phyloP scores from a whole-genome alignment of 2,329 filamentous ascomycete genomes.

The Penicillium sclerotigenum region DNA sequence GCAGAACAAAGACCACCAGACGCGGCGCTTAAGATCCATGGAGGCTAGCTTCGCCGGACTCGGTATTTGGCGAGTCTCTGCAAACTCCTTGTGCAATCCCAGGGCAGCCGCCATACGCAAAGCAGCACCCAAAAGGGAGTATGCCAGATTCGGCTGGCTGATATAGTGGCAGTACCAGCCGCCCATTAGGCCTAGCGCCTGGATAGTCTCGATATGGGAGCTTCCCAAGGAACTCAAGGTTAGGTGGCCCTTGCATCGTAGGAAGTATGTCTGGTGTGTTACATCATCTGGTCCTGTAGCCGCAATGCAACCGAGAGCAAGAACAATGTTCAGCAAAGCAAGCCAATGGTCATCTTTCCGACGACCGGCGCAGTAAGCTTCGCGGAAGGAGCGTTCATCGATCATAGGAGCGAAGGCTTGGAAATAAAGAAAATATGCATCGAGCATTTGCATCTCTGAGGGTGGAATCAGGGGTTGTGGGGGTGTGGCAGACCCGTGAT shows the following conservation, averaged over 20 bases:
- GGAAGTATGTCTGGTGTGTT: conserved; percentile 68
- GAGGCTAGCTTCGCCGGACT: conserved; percentile 49
- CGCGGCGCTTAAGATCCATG: conserved; percentile 61
- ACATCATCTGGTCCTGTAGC: conserved; percentile 62
- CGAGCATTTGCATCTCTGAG: conserved; percentile 66
- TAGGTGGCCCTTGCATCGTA: conserved; percentile 63
- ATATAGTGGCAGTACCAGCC: conserved; percentile 77
- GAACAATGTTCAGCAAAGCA: conserved; percentile 70
- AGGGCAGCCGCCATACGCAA: conserved; percentile 72
- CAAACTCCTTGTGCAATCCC: conserved; percentile 66
- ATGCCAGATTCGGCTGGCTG: conserved; percentile 73
- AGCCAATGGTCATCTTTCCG: conserved; percentile 68
- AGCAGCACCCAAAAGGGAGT: conserved; percentile 67
- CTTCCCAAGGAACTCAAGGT: conserved; percentile 66
- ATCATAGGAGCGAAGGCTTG: conserved; percentile 72
- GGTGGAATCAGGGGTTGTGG: conserved; percentile 54
- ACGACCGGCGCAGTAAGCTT: conserved; percentile 60
- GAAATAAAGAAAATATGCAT: conserved; percentile 72
- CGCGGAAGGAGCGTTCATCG: conserved; percentile 67
- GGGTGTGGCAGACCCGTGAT: conserved; percentile 41
- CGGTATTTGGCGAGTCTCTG: conserved; percentile 43
- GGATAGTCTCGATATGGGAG: conserved; percentile 69
- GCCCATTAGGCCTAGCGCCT: conserved; percentile 67
- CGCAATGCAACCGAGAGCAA: conserved; percentile 70
- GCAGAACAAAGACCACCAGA: conserved; percentile 74